Evolutionary conservation across 495 filamentous ascomycete genomes (phyloP).

Genomic region (Penicillium bialowiezense): DNA sequence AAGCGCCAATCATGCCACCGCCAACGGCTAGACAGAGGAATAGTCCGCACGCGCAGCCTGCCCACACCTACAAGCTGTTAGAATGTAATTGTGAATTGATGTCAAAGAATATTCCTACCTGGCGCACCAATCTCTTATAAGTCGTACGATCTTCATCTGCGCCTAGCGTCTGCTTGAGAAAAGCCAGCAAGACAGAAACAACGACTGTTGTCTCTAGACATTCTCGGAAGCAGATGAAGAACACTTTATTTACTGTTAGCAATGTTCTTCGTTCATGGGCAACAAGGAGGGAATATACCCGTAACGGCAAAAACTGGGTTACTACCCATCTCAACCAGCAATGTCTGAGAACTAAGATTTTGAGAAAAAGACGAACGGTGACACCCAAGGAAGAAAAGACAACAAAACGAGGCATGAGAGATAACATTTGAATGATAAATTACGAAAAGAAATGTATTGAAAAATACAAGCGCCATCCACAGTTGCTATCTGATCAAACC

Average conservation of each 20-base stretch:
- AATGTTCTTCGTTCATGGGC: background rate
- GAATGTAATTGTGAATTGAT: background rate
- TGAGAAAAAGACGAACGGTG: no score
- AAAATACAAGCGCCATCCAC: background rate
- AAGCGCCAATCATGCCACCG: constrained; percentile 72
- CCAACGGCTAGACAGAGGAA: constrained; percentile 66
- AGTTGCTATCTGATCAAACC: constrained; percentile 1
- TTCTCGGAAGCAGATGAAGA: constrained; percentile 87
- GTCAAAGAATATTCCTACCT: constrained; percentile 47
- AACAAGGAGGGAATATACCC: constrained; percentile 5
- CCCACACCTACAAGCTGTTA: constrained; percentile 59
- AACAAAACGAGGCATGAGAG: background rate
- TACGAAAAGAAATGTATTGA: background rate
- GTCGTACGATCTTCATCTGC: constrained; percentile 49
- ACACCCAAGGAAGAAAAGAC: background rate
- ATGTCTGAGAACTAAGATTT: background rate
- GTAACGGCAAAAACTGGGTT: constrained; percentile 25
- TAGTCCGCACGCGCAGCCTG: constrained; percentile 61
- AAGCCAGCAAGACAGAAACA: constrained; percentile 77
- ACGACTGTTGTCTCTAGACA: constrained; percentile 77
- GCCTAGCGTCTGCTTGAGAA: constrained; percentile 74
- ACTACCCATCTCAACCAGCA: constrained; percentile 11
- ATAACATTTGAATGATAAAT: background rate
- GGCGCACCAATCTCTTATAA: constrained; percentile 67
- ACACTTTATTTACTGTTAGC: constrained; percentile 45